Evolutionary conservation across 768 basidiomycete species (phyloP).

Genomic region (Lanmaoa rubissima): DNA sequence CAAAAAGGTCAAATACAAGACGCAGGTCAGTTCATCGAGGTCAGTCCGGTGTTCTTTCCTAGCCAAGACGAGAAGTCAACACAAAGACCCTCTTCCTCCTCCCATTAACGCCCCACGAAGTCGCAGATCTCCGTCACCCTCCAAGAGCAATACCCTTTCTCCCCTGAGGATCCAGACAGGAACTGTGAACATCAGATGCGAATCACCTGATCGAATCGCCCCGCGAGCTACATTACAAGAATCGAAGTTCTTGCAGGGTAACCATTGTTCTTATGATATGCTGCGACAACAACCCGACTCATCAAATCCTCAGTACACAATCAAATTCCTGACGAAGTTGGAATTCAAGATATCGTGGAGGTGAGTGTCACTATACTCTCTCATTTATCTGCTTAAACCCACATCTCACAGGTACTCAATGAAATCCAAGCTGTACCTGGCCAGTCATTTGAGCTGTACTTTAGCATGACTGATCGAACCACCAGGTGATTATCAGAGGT

Average conservation of each 20-base stretch:
- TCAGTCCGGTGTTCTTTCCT: constrained; percentile 1
- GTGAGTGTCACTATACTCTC: constrained; percentile 29
- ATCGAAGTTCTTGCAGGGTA: constrained; percentile 8
- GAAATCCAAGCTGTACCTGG: constrained; percentile 46
- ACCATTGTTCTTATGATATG: neutral
- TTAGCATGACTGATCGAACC: constrained; percentile 14
- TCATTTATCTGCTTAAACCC: neutral
- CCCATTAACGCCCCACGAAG: neutral
- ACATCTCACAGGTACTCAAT: constrained; percentile 41
- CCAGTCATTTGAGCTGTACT: neutral
- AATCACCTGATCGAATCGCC: neutral
- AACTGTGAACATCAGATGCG: neutral
- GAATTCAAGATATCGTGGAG: constrained; percentile 40
- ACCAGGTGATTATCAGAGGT: constrained; percentile 48
- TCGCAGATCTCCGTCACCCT: neutral
- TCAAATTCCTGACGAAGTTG: constrained; percentile 7
- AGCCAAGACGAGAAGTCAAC: neutral
- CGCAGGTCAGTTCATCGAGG: constrained; percentile 3
- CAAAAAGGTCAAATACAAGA: neutral
- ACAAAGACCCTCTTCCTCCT: no score
- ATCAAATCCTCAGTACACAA: neutral
- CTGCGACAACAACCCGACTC: neutral
- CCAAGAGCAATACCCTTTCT: constrained; percentile 14
- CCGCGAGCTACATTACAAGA: constrained; percentile 4
- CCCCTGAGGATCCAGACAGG: constrained; percentile 14